phyloP scores from a whole-genome alignment of 306 rosid genomes.

The Fragaria ananassa region DNA sequence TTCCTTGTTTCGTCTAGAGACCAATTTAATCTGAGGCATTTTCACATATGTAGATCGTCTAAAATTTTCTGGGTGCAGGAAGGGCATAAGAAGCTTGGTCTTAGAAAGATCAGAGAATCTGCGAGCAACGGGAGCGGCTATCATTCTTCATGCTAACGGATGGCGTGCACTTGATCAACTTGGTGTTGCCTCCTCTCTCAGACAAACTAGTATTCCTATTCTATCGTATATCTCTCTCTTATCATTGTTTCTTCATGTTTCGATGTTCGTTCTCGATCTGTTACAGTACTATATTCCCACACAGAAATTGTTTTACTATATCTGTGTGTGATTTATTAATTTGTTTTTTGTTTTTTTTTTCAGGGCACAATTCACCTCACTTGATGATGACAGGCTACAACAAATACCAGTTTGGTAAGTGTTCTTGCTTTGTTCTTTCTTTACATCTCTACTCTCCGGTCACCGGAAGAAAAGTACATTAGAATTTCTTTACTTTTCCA shows the following conservation, averaged over 20 bases:
- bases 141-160: slow-evolving; percentile 8
- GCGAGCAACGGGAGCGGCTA: slow-evolving; percentile 16
- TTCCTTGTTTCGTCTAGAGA: too few relatives aligned
- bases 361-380: slow-evolving; percentile 2
- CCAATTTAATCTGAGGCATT: too few relatives aligned
- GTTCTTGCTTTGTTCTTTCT: not conserved
- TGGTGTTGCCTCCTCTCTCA: slow-evolving; percentile 12
- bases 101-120: slow-evolving; percentile 13
- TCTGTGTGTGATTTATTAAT: not conserved
- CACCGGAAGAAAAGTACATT: too few relatives aligned
- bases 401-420: not conserved
- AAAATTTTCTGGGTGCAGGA: not conserved
- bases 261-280: too few relatives aligned
- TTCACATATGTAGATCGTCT: not conserved
- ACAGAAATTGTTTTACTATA: not conserved
- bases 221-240: not conserved
- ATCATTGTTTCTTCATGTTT: not conserved
- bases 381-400: not conserved
- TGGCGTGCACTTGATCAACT: slow-evolving; percentile 31
- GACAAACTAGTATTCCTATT: slow-evolving; percentile 16
- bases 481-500: not conserved
- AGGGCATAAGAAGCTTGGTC: slow-evolving; percentile 16
- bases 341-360: not conserved
- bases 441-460: not conserved
- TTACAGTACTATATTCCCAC: too few relatives aligned